phyloP scores from a whole-genome alignment of 176 grass and related monocot species.

The Poa annua region DNA sequence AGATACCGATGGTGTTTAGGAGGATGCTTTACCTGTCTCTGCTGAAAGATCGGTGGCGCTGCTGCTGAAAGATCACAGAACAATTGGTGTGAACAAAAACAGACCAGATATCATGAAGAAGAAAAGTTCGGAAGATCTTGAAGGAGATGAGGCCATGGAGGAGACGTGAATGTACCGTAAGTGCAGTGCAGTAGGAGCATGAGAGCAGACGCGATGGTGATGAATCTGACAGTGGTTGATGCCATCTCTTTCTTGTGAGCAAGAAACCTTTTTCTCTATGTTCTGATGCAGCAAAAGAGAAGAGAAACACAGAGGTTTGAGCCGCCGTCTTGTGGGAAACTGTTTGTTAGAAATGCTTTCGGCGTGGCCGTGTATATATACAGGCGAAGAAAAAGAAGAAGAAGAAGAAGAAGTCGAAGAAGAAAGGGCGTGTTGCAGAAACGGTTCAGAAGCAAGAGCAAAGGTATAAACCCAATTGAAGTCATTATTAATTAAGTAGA shows the following conservation, averaged over 20 bases:
- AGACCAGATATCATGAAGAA: background rate
- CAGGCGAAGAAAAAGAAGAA: background rate
- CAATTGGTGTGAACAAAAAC: background rate
- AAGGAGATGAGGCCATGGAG: background rate
- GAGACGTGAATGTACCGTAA: constrained; percentile 19
- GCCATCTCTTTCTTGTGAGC: constrained; percentile 29
- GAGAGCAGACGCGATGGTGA: constrained; percentile 13
- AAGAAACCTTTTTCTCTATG: background rate
- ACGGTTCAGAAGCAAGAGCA: background rate
- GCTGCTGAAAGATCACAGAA: background rate
- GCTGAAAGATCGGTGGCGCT: background rate
- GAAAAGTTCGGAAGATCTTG: background rate
- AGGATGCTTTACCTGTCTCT: constrained; percentile 7
- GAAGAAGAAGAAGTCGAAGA: background rate
- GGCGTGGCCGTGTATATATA: constrained; percentile 23
- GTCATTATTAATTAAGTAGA: background rate
- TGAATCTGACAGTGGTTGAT: background rate
- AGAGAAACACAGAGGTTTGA: background rate
- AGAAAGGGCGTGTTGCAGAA: constrained; percentile 48
- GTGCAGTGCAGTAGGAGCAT: background rate
- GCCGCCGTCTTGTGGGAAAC: background rate
- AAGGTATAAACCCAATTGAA: constrained; percentile 5
- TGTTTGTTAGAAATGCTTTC: background rate
- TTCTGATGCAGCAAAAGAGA: background rate
- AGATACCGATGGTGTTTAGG: background rate